Base-by-base conservation (phyloP, 2,329 filamentous ascomycete species). In the Penicillium verrucosum region DNA sequence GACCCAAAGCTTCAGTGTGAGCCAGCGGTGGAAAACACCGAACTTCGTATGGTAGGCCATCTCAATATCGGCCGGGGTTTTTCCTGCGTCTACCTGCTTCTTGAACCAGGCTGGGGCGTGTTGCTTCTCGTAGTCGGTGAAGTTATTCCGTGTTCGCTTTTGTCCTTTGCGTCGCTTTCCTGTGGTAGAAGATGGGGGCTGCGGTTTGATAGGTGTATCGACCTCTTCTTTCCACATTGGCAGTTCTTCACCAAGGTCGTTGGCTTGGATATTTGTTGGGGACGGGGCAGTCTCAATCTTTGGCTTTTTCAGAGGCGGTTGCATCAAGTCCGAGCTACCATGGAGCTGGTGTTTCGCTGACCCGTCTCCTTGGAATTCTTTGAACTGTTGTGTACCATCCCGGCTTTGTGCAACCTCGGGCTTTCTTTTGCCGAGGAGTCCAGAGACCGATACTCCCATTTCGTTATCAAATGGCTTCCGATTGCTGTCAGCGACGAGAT, bases 51-150 rank as follows among this genome's bases (percentile, higher is more conserved):
- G 9, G 7, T 56, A 56, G 2, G 27, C 54, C 10, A 27, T n/a
- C 41, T 56, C 48, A 36, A 56, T 1, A 4, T 56, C 34, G 2
- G 5, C 10, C 3, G 32, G 11, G 8, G 3, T 1, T 4, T 4
- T 54, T 18, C 34, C 41, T 34, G 41, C 41, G 5, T 30, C 27
- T 14, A 46, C 5, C 8, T 45, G 21, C 16, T 21, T 11, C 25
- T 44, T 44, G 34, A 56, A 41, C 54, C 54, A 56, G 9, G 21
- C 34, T 23, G 54, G 54, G 3, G 36, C 54, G 4, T 52, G 41
- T 6, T 52, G 21, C 10, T 23, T 52, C 32, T 56, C 54, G 9
- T 52, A 51, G 5, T 52, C 41, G 7, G 54, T 56, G 42, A 56
- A 56, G 41, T 52, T 56, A 4, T 52, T 52, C 4, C 54, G 41